These are phyloP conservation scores for Malassezia dermatis DNA, from an alignment of 1,284 basidiomycete species.

Conservation along the genomic window DNA sequence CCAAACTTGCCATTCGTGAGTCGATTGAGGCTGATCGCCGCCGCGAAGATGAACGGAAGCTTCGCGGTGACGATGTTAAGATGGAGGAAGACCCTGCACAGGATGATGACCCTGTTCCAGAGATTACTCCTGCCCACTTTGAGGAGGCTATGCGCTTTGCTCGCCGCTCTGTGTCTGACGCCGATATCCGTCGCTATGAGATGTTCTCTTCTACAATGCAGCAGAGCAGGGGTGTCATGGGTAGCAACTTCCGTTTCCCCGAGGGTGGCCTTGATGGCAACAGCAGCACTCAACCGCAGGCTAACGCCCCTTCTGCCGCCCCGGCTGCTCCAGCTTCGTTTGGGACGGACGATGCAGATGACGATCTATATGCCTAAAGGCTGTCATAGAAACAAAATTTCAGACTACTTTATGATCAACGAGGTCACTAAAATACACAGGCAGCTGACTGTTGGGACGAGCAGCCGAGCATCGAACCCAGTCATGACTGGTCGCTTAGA, in stretches of 20 bases:
- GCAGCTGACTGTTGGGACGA: not conserved
- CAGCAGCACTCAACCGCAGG: slow-evolving; percentile 15
- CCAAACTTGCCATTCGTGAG: slow-evolving; percentile 89
- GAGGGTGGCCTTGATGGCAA: slow-evolving; percentile 53
- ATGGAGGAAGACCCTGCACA: slow-evolving; percentile 15
- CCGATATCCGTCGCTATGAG: slow-evolving; percentile 78
- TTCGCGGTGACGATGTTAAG: slow-evolving; percentile 21
- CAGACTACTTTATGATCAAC: not conserved
- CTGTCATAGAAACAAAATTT: not conserved
- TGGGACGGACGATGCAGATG: slow-evolving; percentile 65
- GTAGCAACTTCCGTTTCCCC: slow-evolving; percentile 92
- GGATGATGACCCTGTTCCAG: slow-evolving; percentile 84
- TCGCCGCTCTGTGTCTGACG: slow-evolving; percentile 50
- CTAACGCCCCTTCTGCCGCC: slow-evolving; percentile 48
- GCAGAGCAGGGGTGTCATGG: slow-evolving; percentile 51
- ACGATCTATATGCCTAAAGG: slow-evolving; percentile 66
- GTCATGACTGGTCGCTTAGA: not conserved
- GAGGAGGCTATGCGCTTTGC: slow-evolving; percentile 90
- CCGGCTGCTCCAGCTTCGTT: slow-evolving; percentile 64
- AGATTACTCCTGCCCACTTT: slow-evolving; percentile 68
- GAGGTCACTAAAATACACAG: not conserved
- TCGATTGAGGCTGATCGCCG: slow-evolving; percentile 88
- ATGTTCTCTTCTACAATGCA: slow-evolving; percentile 46
- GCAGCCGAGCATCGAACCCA: not conserved
- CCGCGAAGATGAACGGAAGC: slow-evolving; percentile 57